A percentile compares a stretch with the other conserved stretches of the same genome.
Evolutionary conservation across 2,329 filamentous ascomycete genomes (phyloP).

Genomic region (Didymella glomerata): DNA sequence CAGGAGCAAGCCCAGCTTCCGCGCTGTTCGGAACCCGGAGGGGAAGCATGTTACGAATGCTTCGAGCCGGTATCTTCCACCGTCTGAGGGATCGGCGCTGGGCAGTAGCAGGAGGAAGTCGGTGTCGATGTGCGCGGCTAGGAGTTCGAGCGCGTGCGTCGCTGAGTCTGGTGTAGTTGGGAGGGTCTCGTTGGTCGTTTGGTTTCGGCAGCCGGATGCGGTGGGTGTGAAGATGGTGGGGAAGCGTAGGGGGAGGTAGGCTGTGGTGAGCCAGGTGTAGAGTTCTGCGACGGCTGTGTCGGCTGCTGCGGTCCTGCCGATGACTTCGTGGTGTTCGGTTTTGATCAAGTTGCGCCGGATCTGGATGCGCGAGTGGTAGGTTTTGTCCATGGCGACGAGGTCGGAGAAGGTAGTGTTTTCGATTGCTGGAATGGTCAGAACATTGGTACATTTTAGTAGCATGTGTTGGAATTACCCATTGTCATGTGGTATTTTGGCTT

Average conservation of each 20-base stretch:
- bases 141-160: slow-evolving; percentile 55
- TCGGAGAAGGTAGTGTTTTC: slow-evolving; percentile 62
- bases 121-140: slow-evolving; percentile 64
- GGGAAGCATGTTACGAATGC: slow-evolving; percentile 67
- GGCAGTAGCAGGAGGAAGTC: slow-evolving; percentile 68
- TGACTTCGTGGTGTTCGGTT: slow-evolving; percentile 53
- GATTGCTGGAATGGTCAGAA: slow-evolving; percentile 54
- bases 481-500: slow-evolving; percentile 70
- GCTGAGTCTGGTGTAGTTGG: slow-evolving; percentile 51
- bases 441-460: not conserved
- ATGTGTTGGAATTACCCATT: slow-evolving; percentile 59
- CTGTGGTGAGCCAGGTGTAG: slow-evolving; percentile 63
- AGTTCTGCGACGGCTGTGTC: slow-evolving; percentile 64
- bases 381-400: slow-evolving; percentile 67
- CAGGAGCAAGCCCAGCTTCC: slow-evolving; percentile 63
- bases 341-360: slow-evolving; percentile 60
- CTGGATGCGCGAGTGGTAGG: slow-evolving; percentile 61
- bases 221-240: slow-evolving; percentile 59
- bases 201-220: slow-evolving; percentile 52
- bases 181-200: slow-evolving; percentile 55
- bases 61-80: slow-evolving; percentile 62
- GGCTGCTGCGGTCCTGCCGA: slow-evolving; percentile 48
- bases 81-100: slow-evolving; percentile 26
- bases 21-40: slow-evolving; percentile 65
- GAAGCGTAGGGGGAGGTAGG: slow-evolving; percentile 66